These are phyloP conservation scores for Austroboletus eburneus DNA, from an alignment of 768 basidiomycete genomes.

Conservation along the genomic window DNA sequence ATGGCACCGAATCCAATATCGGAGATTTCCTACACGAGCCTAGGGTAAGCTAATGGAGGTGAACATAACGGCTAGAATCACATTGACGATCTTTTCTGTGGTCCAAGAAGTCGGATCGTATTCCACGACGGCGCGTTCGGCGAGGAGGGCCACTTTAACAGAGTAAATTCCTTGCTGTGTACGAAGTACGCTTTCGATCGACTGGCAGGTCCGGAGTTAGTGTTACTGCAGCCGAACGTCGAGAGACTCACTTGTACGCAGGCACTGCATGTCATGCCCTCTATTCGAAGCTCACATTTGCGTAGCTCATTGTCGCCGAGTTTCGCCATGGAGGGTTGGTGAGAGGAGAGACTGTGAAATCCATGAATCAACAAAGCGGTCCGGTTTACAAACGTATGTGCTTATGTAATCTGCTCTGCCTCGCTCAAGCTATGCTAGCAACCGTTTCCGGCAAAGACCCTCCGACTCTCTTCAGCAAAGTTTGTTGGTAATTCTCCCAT, in stretches of 20 bases:
- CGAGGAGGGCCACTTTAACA: conserved; percentile 93
- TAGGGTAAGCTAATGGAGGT: conserved; percentile 4
- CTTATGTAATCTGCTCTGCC: too few species aligned
- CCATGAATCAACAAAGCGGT: too few species aligned
- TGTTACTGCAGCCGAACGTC: not conserved
- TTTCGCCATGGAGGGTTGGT: conserved; percentile 3
- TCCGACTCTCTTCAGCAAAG: conserved; percentile 51
- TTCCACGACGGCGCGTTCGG: conserved; percentile 89
- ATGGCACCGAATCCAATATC: conserved; percentile 92
- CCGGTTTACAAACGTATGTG: too few species aligned
- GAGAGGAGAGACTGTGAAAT: conserved; percentile 1
- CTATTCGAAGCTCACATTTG: conserved; percentile 75
- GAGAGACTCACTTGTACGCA: conserved; percentile 71
- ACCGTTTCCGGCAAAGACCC: not conserved
- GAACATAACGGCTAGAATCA: conserved; percentile 25
- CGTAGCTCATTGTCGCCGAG: conserved; percentile 27
- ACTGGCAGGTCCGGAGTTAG: conserved; percentile 38
- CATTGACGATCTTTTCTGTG: conserved; percentile 70
- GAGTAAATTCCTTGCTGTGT: conserved; percentile 85
- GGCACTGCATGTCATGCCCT: conserved; percentile 88
- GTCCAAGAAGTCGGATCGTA: conserved; percentile 84
- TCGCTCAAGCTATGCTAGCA: too few species aligned
- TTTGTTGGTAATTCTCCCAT: conserved; percentile 83
- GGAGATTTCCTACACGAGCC: conserved; percentile 72
- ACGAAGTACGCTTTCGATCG: conserved; percentile 81